Conservation (phyloP, 2,329 filamentous ascomycete species). For the Paracoccidioides lutzii region DNA sequence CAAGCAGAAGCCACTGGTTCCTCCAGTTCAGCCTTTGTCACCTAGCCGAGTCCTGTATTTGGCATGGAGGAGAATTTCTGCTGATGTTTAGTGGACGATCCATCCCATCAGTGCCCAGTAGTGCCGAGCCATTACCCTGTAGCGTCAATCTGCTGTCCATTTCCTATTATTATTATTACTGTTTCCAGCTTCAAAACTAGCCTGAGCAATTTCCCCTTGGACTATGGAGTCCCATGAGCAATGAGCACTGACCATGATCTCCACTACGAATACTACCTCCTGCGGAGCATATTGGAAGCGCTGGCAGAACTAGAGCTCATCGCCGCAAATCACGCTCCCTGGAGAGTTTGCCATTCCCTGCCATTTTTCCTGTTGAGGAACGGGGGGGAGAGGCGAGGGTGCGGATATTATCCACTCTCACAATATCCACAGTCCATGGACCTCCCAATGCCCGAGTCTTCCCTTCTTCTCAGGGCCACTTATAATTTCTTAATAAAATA, state of each 20-base stretch:
- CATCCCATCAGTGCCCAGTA: not conserved
- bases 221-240: not conserved
- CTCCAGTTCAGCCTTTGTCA: not conserved
- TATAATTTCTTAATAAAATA: not conserved
- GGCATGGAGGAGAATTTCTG: not conserved
- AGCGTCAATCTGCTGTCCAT: constrained; percentile 1
- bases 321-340: not conserved
- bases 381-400: not conserved
- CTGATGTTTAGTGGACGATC: constrained; percentile 3
- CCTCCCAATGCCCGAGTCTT: not conserved
- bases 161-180: not conserved
- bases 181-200: constrained; percentile 1
- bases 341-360: constrained; percentile 1
- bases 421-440: not conserved
- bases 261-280: constrained; percentile 5
- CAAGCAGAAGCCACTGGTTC: not conserved
- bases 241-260: not conserved
- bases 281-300: constrained; percentile 3
- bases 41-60: not conserved
- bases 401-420: not conserved
- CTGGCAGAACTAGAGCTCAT: not conserved
- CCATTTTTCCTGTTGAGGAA: not conserved
- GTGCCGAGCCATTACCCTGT: not conserved
- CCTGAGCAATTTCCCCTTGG: not conserved
- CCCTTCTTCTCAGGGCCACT: not conserved